Conservation (phyloP, 768 basidiomycete species). For the Naematelia aurantialba region DNA sequence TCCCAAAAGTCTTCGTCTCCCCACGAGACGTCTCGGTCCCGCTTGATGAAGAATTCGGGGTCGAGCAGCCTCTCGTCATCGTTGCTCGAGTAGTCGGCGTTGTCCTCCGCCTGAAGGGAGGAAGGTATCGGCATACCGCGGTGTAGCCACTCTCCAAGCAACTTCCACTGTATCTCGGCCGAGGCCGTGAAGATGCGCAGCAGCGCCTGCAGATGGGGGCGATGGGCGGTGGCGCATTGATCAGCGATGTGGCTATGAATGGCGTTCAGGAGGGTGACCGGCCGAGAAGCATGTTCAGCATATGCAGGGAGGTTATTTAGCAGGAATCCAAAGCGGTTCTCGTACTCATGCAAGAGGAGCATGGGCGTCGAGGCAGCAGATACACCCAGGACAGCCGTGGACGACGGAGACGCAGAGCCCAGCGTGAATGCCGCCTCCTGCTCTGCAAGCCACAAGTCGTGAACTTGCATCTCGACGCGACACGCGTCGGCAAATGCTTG, state of each 20-base stretch:
- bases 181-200: constrained; percentile 19
- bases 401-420: constrained; percentile 4
- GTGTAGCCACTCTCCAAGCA: constrained; percentile 31
- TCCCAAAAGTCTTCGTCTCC: constrained; percentile 45
- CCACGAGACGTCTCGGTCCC: constrained; percentile 42
- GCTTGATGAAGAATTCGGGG: constrained; percentile 33
- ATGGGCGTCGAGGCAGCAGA: constrained; percentile 18
- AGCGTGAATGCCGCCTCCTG: constrained; percentile 19
- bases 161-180: constrained; percentile 27
- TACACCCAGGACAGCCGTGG: not conserved
- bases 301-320: constrained; percentile 16
- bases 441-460: constrained; percentile 26
- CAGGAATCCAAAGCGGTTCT: constrained; percentile 5
- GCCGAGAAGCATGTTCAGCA: constrained; percentile 11
- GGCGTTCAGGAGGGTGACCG: constrained; percentile 23
- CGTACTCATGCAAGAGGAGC: constrained; percentile 13
- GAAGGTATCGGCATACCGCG: constrained; percentile 39
- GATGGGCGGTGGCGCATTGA: not conserved
- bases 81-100: not conserved
- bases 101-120: not conserved
- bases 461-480: constrained; percentile 4
- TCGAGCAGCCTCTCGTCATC: constrained; percentile 21
- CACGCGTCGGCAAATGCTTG: constrained; percentile 38
- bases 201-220: not conserved
- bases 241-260: constrained; percentile 14